Evolutionary conservation across 352 stramenopile genomes (phyloP), one percentile per base, ranked within the genome.

Genomic region (Phytophthora aleatoria): DNA sequence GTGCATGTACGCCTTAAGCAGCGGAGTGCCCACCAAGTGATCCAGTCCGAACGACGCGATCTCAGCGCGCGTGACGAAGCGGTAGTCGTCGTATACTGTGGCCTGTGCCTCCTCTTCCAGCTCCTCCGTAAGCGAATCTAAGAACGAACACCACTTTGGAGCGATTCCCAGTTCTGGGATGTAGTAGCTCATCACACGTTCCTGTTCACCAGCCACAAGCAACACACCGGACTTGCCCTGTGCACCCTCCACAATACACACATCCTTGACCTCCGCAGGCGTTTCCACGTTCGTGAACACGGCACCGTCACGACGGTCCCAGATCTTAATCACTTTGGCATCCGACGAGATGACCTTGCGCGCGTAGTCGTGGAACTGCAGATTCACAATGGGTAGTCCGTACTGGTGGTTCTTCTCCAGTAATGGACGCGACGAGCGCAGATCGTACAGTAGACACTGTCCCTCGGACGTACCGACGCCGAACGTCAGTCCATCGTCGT

Each of bases 1-100:
- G 81, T 99, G 98, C 97, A 99, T 99, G 84, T 99, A 99, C 9
- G 96, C 97, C 69, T 94, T 94, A 26, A 99, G 83, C 64, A 99
- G 67, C 13, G 96, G 93, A 38, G 97, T 99, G 41, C 98, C 98
- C 44, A 99, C 89, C 35, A 99, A 84, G 67, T 99, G 97, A 54
- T 96, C 89, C n/a, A 99, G 87, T 36, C 97, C 97, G n/a, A 99
- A 94, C 24, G 90, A 85, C 56, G 97, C 82, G 35, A 99, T 85
- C 71, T 99, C 97, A 11, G 96, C 71, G 10, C 90, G 81, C 26
- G 96, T 99, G 16, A 99, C 90, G 77, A 99, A 99, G 73, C 99
- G 99, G 82, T 99, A 99, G 79, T 99, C 98, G 61, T 99, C 97
- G 76, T 98, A 99, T 3, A 99, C 90, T 8, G 85, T 97, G 65